A percentile compares a stretch with the other conserved stretches of the same genome.
Conservation (phyloP, 768 basidiomycete genomes). For the Megacollybia marginata region DNA sequence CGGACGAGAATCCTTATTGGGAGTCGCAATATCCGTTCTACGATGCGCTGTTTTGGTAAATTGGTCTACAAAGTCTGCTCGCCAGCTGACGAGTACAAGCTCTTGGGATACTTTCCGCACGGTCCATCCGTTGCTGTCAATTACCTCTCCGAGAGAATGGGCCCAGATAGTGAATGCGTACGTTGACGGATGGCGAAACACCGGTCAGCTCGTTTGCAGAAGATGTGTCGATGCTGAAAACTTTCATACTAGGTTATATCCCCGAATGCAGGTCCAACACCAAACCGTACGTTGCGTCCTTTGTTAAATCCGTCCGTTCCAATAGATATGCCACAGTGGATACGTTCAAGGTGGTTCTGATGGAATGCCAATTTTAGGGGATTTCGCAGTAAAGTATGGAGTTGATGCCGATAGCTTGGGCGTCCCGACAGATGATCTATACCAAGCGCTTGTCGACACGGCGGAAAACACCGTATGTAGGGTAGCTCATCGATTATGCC, state of each 20-base stretch:
- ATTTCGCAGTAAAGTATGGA: constrained; percentile 42
- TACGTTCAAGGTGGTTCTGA: constrained; percentile 44
- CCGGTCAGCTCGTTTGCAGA: constrained; percentile 10
- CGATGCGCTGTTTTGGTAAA: constrained; percentile 44
- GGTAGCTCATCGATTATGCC: neutral
- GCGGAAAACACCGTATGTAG: constrained; percentile 41
- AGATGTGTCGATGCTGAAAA: constrained; percentile 10
- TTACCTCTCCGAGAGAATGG: constrained; percentile 39
- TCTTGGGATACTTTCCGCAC: constrained; percentile 52
- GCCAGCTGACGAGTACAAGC: constrained; percentile 16
- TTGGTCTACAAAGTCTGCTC: neutral
- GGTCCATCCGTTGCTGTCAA: constrained; percentile 41
- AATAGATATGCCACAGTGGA: constrained; percentile 19
- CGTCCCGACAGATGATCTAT: constrained; percentile 37
- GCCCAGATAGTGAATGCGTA: constrained; percentile 39
- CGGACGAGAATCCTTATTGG: constrained; percentile 47
- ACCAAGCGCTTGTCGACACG: constrained; percentile 42
- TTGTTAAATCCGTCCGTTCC: neutral
- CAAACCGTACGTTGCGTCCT: constrained; percentile 27
- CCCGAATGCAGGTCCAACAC: constrained; percentile 46
- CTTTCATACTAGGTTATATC: constrained; percentile 28
- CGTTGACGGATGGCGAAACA: constrained; percentile 43
- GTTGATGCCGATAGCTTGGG: constrained; percentile 27
- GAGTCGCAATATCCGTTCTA: constrained; percentile 37
- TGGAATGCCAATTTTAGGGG: constrained; percentile 46